These are phyloP conservation scores for Blumeria graminis DNA, from an alignment of 2,329 filamentous ascomycete species.

Conservation along the genomic window DNA sequence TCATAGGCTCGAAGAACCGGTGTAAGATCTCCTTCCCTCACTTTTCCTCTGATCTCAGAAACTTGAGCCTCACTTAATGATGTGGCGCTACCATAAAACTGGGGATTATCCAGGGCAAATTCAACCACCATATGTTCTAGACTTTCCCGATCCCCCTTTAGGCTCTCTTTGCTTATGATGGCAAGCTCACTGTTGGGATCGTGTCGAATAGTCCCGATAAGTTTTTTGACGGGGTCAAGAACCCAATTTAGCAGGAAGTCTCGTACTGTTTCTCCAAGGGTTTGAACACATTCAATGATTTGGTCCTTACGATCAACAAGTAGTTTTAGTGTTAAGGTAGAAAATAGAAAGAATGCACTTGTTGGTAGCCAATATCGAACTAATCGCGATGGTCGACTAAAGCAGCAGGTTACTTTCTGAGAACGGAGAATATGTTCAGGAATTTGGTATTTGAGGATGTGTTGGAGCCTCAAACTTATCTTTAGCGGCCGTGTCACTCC, in stretches of 20 bases:
- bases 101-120: slow-evolving; percentile 66
- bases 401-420: slow-evolving; percentile 28
- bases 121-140: slow-evolving; percentile 96
- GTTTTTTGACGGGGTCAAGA: slow-evolving; percentile 55
- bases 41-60: slow-evolving; percentile 48
- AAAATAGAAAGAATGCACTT: slow-evolving; percentile 48
- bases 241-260: slow-evolving; percentile 98
- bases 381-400: slow-evolving; percentile 51
- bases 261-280: slow-evolving; percentile 52
- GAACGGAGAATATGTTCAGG: slow-evolving; percentile 39
- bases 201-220: slow-evolving; percentile 81
- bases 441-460: slow-evolving; percentile 43
- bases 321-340: slow-evolving; percentile 64
- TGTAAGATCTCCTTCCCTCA: slow-evolving; percentile 79
- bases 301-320: slow-evolving; percentile 51
- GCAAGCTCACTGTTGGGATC: slow-evolving; percentile 84
- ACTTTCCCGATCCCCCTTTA: slow-evolving; percentile 74
- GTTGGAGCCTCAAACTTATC: slow-evolving; percentile 40
- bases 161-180: slow-evolving; percentile 81
- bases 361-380: slow-evolving; percentile 79
- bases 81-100: slow-evolving; percentile 24
- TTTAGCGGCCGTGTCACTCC: slow-evolving; percentile 21
- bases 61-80: slow-evolving; percentile 44
- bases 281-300: slow-evolving; percentile 54
- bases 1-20: slow-evolving; percentile 82